phyloP scores from a whole-genome alignment of 768 basidiomycete species.

The Trametes coccinea region DNA sequence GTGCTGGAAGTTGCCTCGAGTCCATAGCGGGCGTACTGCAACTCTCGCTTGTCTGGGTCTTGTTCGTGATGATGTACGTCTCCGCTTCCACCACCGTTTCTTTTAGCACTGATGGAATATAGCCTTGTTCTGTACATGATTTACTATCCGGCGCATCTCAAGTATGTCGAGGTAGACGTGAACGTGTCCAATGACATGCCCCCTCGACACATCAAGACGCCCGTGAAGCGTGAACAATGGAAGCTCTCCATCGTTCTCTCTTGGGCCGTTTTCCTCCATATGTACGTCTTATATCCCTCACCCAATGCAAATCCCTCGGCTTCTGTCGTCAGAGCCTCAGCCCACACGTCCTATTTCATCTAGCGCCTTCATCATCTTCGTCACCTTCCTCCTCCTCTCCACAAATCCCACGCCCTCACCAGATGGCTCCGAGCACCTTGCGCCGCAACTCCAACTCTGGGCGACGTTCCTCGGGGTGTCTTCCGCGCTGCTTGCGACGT shows the following conservation, averaged over 20 bases:
- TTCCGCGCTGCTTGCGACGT: conserved; percentile 71
- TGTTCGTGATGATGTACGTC: conserved; percentile 82
- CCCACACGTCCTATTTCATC: neutral
- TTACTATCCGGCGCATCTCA: conserved; percentile 87
- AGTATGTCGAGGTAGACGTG: conserved; percentile 55
- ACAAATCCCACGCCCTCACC: conserved; percentile 38
- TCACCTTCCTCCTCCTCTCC: conserved; percentile 62
- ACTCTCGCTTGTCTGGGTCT: conserved; percentile 78
- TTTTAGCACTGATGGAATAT: neutral
- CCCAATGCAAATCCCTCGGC: neutral
- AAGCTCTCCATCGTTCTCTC: conserved; percentile 72
- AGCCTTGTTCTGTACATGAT: conserved; percentile 90
- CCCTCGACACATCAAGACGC: conserved; percentile 46
- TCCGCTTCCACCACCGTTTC: neutral
- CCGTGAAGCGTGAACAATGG: conserved; percentile 69
- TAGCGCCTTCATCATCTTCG: conserved; percentile 57
- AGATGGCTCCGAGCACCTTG: conserved; percentile 35
- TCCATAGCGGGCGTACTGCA: conserved; percentile 81
- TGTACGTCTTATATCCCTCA: conserved; percentile 50
- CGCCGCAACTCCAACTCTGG: conserved; percentile 54
- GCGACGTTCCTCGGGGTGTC: conserved; percentile 86
- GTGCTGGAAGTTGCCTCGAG: conserved; percentile 70
- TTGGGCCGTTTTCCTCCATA: conserved; percentile 67
- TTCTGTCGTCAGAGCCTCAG: too few species aligned
- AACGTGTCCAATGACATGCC: conserved; percentile 44